Conservation (phyloP, 2,329 filamentous ascomycete genomes). For the Talaromyces funiculosus region DNA sequence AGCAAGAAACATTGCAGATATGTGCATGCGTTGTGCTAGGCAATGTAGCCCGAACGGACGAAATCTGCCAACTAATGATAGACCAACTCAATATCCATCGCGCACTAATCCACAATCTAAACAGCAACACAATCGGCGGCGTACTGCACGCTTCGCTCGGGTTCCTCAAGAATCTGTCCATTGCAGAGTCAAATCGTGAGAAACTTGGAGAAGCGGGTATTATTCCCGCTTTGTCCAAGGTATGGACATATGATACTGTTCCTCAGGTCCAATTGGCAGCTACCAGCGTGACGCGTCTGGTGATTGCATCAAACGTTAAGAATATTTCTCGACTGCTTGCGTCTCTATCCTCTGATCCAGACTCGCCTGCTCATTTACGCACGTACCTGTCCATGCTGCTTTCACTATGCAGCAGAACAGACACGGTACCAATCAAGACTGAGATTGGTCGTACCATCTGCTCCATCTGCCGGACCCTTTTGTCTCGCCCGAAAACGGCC, state of each 20-base stretch:
- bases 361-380: slow-evolving; percentile 24
- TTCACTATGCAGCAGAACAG: slow-evolving; percentile 37
- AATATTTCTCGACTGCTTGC: slow-evolving; percentile 36
- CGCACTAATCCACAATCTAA: slow-evolving; percentile 36
- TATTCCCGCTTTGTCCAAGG: slow-evolving; percentile 32
- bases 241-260: slow-evolving; percentile 39
- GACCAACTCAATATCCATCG: slow-evolving; percentile 35
- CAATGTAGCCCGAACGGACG: slow-evolving; percentile 42
- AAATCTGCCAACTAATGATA: slow-evolving; percentile 38
- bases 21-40: slow-evolving; percentile 45
- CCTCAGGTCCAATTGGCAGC: slow-evolving; percentile 43
- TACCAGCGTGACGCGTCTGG: slow-evolving; percentile 36
- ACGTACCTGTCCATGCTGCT: slow-evolving; percentile 41
- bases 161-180: slow-evolving; percentile 45
- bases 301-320: slow-evolving; percentile 31
- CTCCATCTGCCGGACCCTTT: slow-evolving; percentile 39
- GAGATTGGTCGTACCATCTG: slow-evolving; percentile 44
- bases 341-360: slow-evolving; percentile 24
- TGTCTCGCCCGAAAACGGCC: slow-evolving; percentile 23
- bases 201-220: slow-evolving; percentile 35
- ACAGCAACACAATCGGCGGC: slow-evolving; percentile 29
- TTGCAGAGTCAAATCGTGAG: slow-evolving; percentile 38
- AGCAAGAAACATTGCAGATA: slow-evolving; percentile 41
- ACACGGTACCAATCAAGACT: slow-evolving; percentile 41
- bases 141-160: slow-evolving; percentile 42